phyloP scores from a whole-genome alignment of 2,329 filamentous ascomycete species.

The Kalaharituber pfeilii region DNA sequence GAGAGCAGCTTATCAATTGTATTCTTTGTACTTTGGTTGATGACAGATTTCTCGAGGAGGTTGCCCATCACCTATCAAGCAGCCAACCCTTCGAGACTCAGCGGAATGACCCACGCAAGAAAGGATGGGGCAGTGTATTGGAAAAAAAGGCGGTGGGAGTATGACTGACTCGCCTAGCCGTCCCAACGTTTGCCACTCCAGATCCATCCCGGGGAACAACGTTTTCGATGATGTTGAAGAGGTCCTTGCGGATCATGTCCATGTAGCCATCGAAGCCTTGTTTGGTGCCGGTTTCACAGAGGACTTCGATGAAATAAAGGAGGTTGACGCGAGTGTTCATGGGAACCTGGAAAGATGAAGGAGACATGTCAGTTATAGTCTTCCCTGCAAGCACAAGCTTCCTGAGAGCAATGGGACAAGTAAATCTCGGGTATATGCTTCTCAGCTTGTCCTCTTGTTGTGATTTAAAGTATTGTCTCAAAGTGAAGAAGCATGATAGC shows the following conservation, averaged over 20 bases:
- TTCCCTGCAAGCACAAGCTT: neutral
- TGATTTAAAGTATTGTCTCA: no score
- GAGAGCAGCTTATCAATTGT: neutral
- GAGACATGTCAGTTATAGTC: neutral
- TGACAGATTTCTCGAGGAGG: constrained; percentile 33
- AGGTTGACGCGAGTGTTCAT: constrained; percentile 98
- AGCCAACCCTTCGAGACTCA: neutral
- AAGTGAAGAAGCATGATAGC: no score
- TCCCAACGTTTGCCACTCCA: constrained; percentile 83
- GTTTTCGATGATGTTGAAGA: constrained; percentile 75
- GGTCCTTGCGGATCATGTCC: constrained; percentile 87
- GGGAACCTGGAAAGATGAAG: constrained; percentile 49
- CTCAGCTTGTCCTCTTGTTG: no score
- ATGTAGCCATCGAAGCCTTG: constrained; percentile 67
- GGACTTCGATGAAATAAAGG: constrained; percentile 96
- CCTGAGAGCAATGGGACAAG: neutral
- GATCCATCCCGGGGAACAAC: constrained; percentile 76
- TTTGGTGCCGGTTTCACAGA: constrained; percentile 68
- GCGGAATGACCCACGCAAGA: constrained; percentile 35
- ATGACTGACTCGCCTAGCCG: constrained; percentile 55
- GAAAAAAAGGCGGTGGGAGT: constrained; percentile 3
- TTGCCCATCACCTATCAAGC: constrained; percentile 54
- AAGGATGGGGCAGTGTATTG: constrained; percentile 32
- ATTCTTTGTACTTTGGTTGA: constrained; percentile 14
- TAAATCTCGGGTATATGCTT: no score